Evolutionary conservation across 1,284 basidiomycete species (phyloP).

Genomic region (Rhodofomes roseus): DNA sequence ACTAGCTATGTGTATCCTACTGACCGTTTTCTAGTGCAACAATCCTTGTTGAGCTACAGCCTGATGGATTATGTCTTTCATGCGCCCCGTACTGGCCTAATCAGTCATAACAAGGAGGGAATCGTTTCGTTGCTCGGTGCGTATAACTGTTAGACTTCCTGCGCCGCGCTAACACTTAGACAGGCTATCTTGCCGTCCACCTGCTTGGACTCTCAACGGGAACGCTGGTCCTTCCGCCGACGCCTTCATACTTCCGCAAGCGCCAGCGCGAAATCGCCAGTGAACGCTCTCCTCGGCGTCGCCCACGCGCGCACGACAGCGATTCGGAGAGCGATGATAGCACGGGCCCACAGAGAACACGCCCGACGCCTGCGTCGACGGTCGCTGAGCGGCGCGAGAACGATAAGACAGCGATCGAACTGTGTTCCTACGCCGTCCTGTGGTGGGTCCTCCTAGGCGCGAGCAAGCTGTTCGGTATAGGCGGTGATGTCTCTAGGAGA

Average conservation of each 20-base stretch:
- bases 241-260: constrained; percentile 66
- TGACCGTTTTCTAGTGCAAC: constrained; percentile 53
- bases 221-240: constrained; percentile 75
- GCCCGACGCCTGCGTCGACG: constrained; percentile 1
- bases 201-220: constrained; percentile 83
- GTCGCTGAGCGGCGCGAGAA: constrained; percentile 44
- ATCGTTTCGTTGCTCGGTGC: constrained; percentile 75
- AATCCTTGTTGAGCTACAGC: constrained; percentile 52
- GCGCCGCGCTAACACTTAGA: background rate
- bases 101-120: constrained; percentile 93
- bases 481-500: constrained; percentile 67
- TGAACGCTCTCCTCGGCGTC: background rate
- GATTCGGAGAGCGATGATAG: constrained; percentile 20
- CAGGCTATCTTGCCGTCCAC: constrained; percentile 90
- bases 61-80: constrained; percentile 66
- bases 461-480: constrained; percentile 34
- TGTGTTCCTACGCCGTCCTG: constrained; percentile 71
- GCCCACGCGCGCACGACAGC: constrained; percentile 12
- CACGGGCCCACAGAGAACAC: background rate
- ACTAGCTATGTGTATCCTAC: background rate
- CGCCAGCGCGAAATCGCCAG: constrained; percentile 18
- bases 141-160: constrained; percentile 7
- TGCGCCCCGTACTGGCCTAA: constrained; percentile 54
- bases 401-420: constrained; percentile 70
- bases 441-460: constrained; percentile 72